Evolutionary conservation across 1,284 basidiomycete species (phyloP), one percentile per base, ranked within the genome.

Genomic region (Cerioporus squamosus): DNA sequence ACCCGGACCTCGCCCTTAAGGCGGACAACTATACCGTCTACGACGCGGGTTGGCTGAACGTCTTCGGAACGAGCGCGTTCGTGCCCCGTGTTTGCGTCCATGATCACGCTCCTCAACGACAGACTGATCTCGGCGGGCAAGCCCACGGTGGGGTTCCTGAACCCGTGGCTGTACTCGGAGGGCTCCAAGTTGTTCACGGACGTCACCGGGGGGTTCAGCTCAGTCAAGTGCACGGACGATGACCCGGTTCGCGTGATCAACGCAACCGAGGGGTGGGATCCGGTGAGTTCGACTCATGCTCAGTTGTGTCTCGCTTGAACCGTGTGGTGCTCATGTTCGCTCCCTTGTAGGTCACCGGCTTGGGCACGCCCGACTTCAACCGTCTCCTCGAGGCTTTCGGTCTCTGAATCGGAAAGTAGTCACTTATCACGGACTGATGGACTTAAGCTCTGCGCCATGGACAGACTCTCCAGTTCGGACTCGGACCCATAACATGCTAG

Each of bases 61-160:
- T 83, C 24, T 82, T 78, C 33, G 84, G 79, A 71, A 76, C 67
- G 71, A 79, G 64, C 68, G 75, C 65, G 15, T 78, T n/a, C 83
- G 14, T 69, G 79, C n/a, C 85, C 85, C 1, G 77, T 80, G 14
- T 74, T 84, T 54, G 79, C 79, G 15, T 73, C 78, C 18, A 74
- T 86, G 51, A 69, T 87, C 50, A 75, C 82, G 2, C 73, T 86
- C 66, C 68, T 86, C n/a, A 86, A 86, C 66, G 84, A 84, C 63
- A 71, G 74, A 23, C 75, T 78, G 9, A 59, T 79, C 20, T 64
- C 71, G 0, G 55, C 67, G 6, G 81, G 81, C 15, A 78, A 78
- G 65, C 63, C 67, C 10, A 39, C 55, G 20, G 68, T 82, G 1
- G 81, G 81, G 3, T 82, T 79, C 72, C 52, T 82, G 31, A 82